A percentile compares a stretch with the other conserved stretches of the same genome.
phyloP scores from a whole-genome alignment of 2,329 filamentous ascomycete genomes.

The Arthrobotrys musiformis region DNA sequence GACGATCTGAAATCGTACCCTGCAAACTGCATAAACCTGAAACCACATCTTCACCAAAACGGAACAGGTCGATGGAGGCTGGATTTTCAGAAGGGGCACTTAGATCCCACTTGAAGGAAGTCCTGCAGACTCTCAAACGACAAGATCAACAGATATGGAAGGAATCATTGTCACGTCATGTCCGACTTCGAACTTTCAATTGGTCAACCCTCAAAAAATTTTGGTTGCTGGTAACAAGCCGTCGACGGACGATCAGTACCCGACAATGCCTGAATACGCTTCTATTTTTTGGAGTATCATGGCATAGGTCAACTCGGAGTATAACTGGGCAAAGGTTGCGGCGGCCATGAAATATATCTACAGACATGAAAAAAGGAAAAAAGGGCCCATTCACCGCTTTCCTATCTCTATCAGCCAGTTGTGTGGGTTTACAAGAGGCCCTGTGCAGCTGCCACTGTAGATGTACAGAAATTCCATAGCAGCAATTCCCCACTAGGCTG shows the following conservation, averaged over 20 bases:
- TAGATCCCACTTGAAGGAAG: not conserved
- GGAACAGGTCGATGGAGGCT: slow-evolving; percentile 48
- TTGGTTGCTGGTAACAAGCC: too few relatives aligned
- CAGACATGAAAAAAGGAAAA: not conserved
- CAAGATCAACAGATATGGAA: slow-evolving; percentile 22
- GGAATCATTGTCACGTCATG: slow-evolving; percentile 5
- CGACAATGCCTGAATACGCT: not conserved
- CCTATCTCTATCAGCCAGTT: not conserved
- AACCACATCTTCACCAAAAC: slow-evolving; percentile 45
- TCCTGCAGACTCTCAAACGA: slow-evolving; percentile 38
- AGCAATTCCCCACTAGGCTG: not conserved
- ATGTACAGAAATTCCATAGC: not conserved
- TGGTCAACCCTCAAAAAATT: not conserved
- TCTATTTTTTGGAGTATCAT: not conserved
- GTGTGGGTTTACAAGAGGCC: not conserved
- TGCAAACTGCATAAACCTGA: slow-evolving; percentile 40
- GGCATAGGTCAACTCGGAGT: not conserved
- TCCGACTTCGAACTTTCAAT: not conserved
- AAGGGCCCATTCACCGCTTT: not conserved
- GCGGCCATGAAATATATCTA: not conserved
- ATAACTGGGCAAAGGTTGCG: not conserved
- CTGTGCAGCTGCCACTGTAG: not conserved
- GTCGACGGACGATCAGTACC: not conserved
- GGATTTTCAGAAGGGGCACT: slow-evolving; percentile 11
- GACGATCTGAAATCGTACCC: slow-evolving; percentile 12